phyloP scores from a whole-genome alignment of 108 stramenopile genomes.

The Conticribra guillardii region DNA sequence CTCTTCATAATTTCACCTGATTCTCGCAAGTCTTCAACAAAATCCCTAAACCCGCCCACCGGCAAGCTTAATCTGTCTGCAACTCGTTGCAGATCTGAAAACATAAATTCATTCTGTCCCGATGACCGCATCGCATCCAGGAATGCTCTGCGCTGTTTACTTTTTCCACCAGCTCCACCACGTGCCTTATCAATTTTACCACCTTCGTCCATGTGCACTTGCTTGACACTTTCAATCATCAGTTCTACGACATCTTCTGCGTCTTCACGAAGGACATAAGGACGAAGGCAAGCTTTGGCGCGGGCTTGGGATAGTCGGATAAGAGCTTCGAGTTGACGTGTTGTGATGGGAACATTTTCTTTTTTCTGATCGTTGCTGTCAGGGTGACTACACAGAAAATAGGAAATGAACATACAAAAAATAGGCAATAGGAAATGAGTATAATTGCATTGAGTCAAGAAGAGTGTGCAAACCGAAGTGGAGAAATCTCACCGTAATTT shows the following conservation, averaged over 20 bases:
- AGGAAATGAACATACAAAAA: no score
- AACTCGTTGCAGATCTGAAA: conserved; percentile 69
- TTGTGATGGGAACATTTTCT: conserved; percentile 94
- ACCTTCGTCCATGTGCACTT: conserved; percentile 75
- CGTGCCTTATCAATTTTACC: conserved; percentile 74
- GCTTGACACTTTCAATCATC: conserved; percentile 66
- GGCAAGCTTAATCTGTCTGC: conserved; percentile 66
- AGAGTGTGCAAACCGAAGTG: not conserved
- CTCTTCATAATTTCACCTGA: conserved; percentile 63
- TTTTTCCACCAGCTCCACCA: conserved; percentile 77
- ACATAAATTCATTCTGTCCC: conserved; percentile 48
- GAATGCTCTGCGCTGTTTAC: conserved; percentile 61
- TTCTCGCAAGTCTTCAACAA: conserved; percentile 78
- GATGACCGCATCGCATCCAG: conserved; percentile 45
- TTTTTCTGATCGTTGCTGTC: conserved; percentile 45
- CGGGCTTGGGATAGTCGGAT: conserved; percentile 95
- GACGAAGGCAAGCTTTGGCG: conserved; percentile 94
- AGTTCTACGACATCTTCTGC: conserved; percentile 98
- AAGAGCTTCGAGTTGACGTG: conserved; percentile 95
- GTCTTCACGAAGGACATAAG: conserved; percentile 90
- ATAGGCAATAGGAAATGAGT: no score
- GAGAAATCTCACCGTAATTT: conserved; percentile 62
- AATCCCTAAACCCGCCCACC: conserved; percentile 63
- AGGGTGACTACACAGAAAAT: conserved; percentile 49
- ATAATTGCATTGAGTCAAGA: no score